Percentiles rank a stretch among this genome's conserved stretches.
Conservation (phyloP, 768 basidiomycete species). For the Grammothele lineata region DNA sequence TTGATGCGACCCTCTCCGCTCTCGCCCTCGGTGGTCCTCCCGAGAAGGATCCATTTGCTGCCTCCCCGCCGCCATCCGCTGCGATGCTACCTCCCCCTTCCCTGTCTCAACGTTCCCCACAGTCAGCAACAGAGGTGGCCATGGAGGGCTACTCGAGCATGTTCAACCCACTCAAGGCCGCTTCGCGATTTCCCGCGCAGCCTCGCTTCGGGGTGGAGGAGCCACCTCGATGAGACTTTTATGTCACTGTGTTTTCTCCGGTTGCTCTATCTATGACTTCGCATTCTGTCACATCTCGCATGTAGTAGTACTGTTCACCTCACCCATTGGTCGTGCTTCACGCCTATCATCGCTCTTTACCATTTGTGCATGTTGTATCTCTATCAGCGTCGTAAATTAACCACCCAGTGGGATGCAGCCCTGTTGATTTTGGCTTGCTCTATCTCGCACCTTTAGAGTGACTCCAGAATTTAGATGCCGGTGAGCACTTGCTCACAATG, state of each 20-base stretch:
- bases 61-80: constrained; percentile 6
- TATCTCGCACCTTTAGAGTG: too few species aligned
- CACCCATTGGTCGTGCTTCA: too few species aligned
- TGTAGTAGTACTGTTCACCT: background rate
- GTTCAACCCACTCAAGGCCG: constrained; percentile 10
- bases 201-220: constrained; percentile 7
- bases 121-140: constrained; percentile 4
- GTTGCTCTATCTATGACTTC: background rate
- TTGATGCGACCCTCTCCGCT: constrained; percentile 10
- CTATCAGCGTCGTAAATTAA: background rate
- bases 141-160: constrained; percentile 12
- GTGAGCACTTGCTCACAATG: too few species aligned
- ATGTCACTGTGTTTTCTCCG: background rate
- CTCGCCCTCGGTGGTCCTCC: constrained; percentile 1
- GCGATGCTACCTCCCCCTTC: background rate
- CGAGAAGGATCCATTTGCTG: constrained; percentile 10
- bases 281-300: background rate
- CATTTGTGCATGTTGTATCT: constrained; percentile 7
- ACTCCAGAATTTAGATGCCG: too few species aligned
- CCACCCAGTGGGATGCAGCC: background rate
- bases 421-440: too few species aligned
- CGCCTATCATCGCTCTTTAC: background rate
- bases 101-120: background rate
- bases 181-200: constrained; percentile 9
- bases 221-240: too few species aligned